Percentiles rank a stretch among this genome's conserved stretches.
Evolutionary conservation across 2,329 filamentous ascomycete genomes (phyloP).

Genomic region (Penicillium sp.): DNA sequence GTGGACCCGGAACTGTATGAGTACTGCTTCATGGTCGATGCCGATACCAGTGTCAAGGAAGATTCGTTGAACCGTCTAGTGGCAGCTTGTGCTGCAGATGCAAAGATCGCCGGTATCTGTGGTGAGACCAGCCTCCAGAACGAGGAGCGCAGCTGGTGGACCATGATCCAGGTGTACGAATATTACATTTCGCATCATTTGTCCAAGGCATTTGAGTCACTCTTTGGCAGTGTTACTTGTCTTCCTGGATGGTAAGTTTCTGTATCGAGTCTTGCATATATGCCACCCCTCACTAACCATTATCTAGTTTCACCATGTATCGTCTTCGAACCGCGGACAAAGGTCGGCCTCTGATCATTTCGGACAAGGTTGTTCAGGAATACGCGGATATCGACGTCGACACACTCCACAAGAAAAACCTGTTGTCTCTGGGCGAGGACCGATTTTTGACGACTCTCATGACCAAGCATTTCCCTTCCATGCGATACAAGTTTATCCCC

Average conservation of each 20-base stretch:
- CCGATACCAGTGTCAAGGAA: constrained; percentile 88
- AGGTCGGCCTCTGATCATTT: constrained; percentile 89
- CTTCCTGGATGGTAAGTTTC: constrained; percentile 89
- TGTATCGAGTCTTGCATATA: background rate
- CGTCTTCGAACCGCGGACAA: constrained; percentile 89
- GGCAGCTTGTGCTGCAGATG: constrained; percentile 85
- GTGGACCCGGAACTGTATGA: constrained; percentile 97
- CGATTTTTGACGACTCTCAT: constrained; percentile 94
- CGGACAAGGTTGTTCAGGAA: constrained; percentile 78
- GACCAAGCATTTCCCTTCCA: constrained; percentile 93
- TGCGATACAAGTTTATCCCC: constrained; percentile 94
- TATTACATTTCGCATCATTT: constrained; percentile 99
- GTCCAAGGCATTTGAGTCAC: constrained; percentile 92
- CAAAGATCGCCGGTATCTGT: constrained; percentile 95
- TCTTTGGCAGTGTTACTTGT: constrained; percentile 97
- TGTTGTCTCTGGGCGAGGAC: constrained; percentile 91
- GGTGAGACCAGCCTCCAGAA: constrained; percentile 96
- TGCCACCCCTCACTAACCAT: constrained; percentile 34
- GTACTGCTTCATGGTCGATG: constrained; percentile 95
- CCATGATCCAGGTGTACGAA: constrained; percentile 99
- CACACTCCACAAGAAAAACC: constrained; percentile 91
- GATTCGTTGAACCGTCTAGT: constrained; percentile 91
- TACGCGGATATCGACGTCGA: constrained; percentile 88
- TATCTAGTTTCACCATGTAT: constrained; percentile 92
- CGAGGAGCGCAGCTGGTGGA: constrained; percentile 94